Conservation (phyloP, 2,329 filamentous ascomycete species). For the Fusarium brevicatenulatum region DNA sequence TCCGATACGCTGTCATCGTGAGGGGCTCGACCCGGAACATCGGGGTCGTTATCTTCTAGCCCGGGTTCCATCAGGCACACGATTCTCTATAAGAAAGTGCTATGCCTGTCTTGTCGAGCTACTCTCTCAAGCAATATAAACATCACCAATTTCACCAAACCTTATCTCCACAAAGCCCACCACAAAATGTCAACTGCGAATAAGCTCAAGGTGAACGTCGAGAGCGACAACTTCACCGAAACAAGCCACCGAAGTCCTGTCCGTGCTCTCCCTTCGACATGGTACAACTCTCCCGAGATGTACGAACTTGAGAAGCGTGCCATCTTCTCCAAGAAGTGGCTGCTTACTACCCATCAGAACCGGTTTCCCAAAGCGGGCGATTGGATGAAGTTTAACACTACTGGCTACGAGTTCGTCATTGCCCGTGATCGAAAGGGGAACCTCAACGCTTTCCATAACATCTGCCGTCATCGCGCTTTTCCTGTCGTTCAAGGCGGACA, state of each 20-base stretch:
- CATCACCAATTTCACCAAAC: not conserved
- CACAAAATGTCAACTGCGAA: not conserved
- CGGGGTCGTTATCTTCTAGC: not conserved
- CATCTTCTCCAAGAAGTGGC: conserved; percentile 66
- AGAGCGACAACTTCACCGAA: conserved; percentile 26
- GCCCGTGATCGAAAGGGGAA: conserved; percentile 50
- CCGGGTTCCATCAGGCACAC: not conserved
- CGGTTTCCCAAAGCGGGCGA: conserved; percentile 63
- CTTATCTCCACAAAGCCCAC: not conserved
- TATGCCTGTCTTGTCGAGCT: not conserved
- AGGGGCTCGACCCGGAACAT: not conserved
- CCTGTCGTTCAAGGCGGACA: conserved; percentile 60
- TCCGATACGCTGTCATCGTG: not conserved
- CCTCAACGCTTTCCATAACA: conserved; percentile 69
- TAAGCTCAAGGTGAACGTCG: conserved; percentile 19
- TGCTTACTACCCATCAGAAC: conserved; percentile 62
- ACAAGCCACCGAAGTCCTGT: conserved; percentile 16
- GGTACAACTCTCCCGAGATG: conserved; percentile 62
- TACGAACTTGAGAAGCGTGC: conserved; percentile 65
- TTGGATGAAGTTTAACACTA: conserved; percentile 64
- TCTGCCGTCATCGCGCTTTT: conserved; percentile 71
- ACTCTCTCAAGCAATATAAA: not conserved
- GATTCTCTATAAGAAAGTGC: conserved; percentile 2
- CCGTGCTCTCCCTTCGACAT: conserved; percentile 58
- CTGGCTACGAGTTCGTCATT: conserved; percentile 66